phyloP scores from a whole-genome alignment of 2,329 filamentous ascomycete species.

The Acrodontium crateriforme region DNA sequence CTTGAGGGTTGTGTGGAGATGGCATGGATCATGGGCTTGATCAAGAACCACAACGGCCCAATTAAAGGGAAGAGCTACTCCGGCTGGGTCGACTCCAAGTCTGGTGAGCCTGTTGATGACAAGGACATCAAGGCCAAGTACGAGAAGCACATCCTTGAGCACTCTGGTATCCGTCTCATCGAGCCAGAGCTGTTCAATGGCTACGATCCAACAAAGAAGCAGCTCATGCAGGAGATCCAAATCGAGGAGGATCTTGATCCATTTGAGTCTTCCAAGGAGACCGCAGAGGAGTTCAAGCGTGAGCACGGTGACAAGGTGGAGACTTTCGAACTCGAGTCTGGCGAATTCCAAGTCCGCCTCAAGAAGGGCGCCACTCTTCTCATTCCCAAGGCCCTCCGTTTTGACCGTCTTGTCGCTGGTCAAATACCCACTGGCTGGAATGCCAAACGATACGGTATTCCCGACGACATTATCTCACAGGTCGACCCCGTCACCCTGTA shows the following conservation, averaged over 20 bases:
- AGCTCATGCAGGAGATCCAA: constrained; percentile 92
- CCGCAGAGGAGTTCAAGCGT: constrained; percentile 90
- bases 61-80: constrained; percentile 95
- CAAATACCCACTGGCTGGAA: constrained; percentile 97
- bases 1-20: constrained; percentile 97
- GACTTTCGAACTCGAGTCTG: constrained; percentile 84
- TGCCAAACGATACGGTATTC: constrained; percentile 87
- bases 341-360: constrained; percentile 85
- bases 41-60: constrained; percentile 94
- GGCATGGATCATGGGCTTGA: constrained; percentile 99
- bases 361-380: constrained; percentile 91
- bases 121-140: constrained; percentile 97
- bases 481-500: constrained; percentile 94
- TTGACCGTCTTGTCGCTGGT: constrained; percentile 92
- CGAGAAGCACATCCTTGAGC: constrained; percentile 90
- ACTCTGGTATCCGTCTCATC: constrained; percentile 93
- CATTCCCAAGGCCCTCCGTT: constrained; percentile 93
- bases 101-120: constrained; percentile 89
- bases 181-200: constrained; percentile 94
- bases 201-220: constrained; percentile 97
- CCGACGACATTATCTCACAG: constrained; percentile 93
- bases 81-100: constrained; percentile 91
- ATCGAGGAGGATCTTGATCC: constrained; percentile 95
- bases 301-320: constrained; percentile 97
- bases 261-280: constrained; percentile 95